These are phyloP conservation scores for Blastobotrys indianensis DNA, from an alignment of 1,139 yeast species.

Conservation along the genomic window DNA sequence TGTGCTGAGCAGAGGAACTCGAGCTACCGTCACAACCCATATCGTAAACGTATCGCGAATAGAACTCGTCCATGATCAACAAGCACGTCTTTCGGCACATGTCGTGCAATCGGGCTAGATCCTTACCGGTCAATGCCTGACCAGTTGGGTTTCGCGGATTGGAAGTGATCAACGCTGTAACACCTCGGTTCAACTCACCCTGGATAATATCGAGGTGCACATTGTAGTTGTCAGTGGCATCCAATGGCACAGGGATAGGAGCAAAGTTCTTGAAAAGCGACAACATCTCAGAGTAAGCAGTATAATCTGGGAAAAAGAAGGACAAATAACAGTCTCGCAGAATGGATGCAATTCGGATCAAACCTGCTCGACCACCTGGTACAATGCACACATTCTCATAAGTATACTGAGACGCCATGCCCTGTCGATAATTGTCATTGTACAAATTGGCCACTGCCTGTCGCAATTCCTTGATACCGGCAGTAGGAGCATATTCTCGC, in stretches of 20 bases:
- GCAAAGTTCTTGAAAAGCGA: conserved; percentile 61
- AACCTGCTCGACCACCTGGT: conserved; percentile 67
- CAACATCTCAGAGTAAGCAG: conserved; percentile 70
- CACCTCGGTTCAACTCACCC: conserved; percentile 55
- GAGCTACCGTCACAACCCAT: conserved; percentile 54
- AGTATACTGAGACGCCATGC: conserved; percentile 50
- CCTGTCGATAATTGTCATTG: conserved; percentile 51
- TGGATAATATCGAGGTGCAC: conserved; percentile 53
- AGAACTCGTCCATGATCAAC: conserved; percentile 63
- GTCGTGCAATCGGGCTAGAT: conserved; percentile 48
- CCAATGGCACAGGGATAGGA: conserved; percentile 62
- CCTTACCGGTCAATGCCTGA: conserved; percentile 47
- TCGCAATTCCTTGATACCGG: conserved; percentile 53
- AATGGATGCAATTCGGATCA: conserved; percentile 62
- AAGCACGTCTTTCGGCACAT: conserved; percentile 55
- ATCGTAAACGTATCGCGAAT: conserved; percentile 58
- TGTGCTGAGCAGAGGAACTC: conserved; percentile 49
- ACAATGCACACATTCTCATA: conserved; percentile 63
- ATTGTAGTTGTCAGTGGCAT: conserved; percentile 55
- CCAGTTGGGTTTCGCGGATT: conserved; percentile 70
- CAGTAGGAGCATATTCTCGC: conserved; percentile 61
- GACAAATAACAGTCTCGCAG: conserved; percentile 57
- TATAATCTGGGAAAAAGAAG: conserved; percentile 62
- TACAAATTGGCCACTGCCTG: conserved; percentile 59
- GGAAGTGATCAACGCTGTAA: conserved; percentile 55